A percentile compares a stretch with the other conserved stretches of the same genome.
Evolutionary conservation across 495 filamentous ascomycete species (phyloP).

Genomic region (Immersiella caudata): DNA sequence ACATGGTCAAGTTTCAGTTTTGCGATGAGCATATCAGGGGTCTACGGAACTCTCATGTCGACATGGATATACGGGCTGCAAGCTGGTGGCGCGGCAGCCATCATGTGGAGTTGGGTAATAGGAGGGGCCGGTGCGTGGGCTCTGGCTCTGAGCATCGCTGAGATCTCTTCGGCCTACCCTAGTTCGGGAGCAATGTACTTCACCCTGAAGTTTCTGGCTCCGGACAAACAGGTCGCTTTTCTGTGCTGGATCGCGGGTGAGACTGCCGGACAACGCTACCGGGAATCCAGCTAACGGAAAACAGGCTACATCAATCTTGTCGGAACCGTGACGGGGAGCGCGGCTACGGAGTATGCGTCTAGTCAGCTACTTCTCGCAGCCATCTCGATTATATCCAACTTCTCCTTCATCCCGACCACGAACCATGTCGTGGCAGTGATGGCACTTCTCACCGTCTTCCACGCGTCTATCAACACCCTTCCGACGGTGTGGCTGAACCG

Average conservation of each 20-base stretch:
- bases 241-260: constrained; percentile 51
- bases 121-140: constrained; percentile 66
- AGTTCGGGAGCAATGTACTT: constrained; percentile 60
- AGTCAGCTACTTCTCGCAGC: constrained; percentile 70
- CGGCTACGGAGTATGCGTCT: constrained; percentile 67
- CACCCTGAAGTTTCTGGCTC: constrained; percentile 49
- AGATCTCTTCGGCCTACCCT: constrained; percentile 62
- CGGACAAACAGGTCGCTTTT: constrained; percentile 45
- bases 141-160: constrained; percentile 61
- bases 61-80: constrained; percentile 63
- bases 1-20: constrained; percentile 65
- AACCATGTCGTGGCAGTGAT: constrained; percentile 62
- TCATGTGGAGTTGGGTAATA: constrained; percentile 68
- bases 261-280: background rate
- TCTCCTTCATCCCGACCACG: constrained; percentile 56
- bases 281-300: background rate
- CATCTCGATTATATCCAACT: constrained; percentile 62
- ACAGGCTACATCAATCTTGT: constrained; percentile 69
- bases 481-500: constrained; percentile 66
- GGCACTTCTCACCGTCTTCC: constrained; percentile 59
- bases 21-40: constrained; percentile 62
- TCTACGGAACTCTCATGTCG: constrained; percentile 63
- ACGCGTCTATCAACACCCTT: constrained; percentile 61
- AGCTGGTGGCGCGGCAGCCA: constrained; percentile 61
- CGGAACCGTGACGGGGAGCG: constrained; percentile 66